Evolutionary conservation across 2,329 filamentous ascomycete species (phyloP).

Genomic region (Ascochyta koolunga): DNA sequence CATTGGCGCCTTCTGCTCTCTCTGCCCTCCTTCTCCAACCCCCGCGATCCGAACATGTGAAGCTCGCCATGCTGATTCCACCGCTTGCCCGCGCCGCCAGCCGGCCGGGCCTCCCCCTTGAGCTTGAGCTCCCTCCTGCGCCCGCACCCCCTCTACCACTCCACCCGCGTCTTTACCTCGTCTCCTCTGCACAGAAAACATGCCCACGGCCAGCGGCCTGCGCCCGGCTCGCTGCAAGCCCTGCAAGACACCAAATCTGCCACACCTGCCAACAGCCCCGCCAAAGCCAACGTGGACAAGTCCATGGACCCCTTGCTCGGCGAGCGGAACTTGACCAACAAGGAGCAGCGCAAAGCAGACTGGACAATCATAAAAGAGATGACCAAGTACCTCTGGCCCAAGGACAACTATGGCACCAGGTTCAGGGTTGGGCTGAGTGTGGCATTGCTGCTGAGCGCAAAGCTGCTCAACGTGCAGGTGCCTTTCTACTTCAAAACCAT

Average conservation of each 20-base stretch:
- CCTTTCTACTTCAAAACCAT: conserved; percentile 99
- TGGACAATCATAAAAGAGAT: conserved; percentile 99
- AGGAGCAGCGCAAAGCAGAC: conserved; percentile 94
- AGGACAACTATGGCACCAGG: conserved; percentile 81
- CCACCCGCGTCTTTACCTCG: conserved; percentile 52
- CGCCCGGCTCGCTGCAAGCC: conserved; percentile 32
- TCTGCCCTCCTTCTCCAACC: background rate
- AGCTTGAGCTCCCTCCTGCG: conserved; percentile 24
- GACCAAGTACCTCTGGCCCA: conserved; percentile 95
- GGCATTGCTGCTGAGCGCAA: conserved; percentile 81
- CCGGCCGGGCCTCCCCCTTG: conserved; percentile 33
- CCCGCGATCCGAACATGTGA: conserved; percentile 32
- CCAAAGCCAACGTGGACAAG: conserved; percentile 31
- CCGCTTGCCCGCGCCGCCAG: conserved; percentile 44
- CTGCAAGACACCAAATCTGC: conserved; percentile 25
- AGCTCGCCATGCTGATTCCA: conserved; percentile 41
- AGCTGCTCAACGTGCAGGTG: conserved; percentile 93
- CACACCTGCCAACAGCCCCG: conserved; percentile 26
- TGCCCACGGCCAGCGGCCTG: conserved; percentile 44
- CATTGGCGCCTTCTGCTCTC: conserved; percentile 17
- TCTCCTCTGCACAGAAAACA: conserved; percentile 53
- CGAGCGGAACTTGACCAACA: conserved; percentile 69
- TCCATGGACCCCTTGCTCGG: conserved; percentile 58
- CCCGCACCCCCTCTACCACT: conserved; percentile 26
- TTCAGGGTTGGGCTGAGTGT: conserved; percentile 86